Percentiles rank a stretch among this genome's conserved stretches.
Evolutionary conservation across 208 protist genomes (phyloP).

Genomic region (Novymonas esmeraldas): DNA sequence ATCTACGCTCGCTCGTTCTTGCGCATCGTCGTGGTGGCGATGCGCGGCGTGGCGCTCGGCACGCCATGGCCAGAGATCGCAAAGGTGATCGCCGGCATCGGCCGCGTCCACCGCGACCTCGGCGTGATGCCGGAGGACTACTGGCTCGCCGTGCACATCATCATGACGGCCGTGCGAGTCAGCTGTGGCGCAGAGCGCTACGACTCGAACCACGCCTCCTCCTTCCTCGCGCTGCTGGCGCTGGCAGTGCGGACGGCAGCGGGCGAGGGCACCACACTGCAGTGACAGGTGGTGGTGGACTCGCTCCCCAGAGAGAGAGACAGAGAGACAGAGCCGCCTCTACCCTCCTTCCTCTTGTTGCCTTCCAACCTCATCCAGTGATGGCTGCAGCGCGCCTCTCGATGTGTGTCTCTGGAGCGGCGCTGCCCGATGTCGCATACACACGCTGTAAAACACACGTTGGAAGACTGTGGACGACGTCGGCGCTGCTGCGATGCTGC

Average conservation of each 20-base stretch:
- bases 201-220: conserved; percentile 54
- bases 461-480: no score
- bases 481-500: no score
- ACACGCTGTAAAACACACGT: no score
- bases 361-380: no score
- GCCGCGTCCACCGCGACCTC: conserved; percentile 49
- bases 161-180: conserved; percentile 66
- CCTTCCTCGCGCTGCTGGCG: conserved; percentile 72
- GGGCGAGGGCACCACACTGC: conserved; percentile 7
- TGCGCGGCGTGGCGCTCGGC: conserved; percentile 46
- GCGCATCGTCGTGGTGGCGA: conserved; percentile 66
- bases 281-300: background rate
- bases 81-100: conserved; percentile 52
- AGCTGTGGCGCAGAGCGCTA: conserved; percentile 59
- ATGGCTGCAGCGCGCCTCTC: no score
- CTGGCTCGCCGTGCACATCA: conserved; percentile 67
- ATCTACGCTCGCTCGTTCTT: conserved; percentile 78
- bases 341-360: no score
- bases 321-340: no score
- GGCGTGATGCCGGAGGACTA: conserved; percentile 79
- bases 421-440: no score
- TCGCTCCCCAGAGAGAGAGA: background rate
- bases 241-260: conserved; percentile 60
- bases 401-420: no score
- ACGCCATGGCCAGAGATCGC: conserved; percentile 61